Conservation (phyloP, 106 monocot species). For the Cymbidium sinense region DNA sequence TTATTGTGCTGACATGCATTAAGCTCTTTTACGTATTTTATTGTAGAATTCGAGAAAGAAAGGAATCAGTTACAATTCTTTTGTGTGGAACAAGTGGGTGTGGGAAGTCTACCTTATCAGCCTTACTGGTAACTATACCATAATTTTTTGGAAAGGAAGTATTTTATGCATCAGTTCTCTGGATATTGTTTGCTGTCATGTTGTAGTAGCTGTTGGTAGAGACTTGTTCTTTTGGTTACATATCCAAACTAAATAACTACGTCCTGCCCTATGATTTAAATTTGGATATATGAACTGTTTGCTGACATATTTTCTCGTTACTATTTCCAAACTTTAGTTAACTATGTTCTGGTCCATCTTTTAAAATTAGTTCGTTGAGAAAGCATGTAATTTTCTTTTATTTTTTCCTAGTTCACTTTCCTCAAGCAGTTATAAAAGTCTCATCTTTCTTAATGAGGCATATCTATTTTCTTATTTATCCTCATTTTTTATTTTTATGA, state of each 20-base stretch:
- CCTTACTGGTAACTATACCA: slow-evolving; percentile 64
- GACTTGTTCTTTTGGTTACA: not conserved
- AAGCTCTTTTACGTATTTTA: slow-evolving; percentile 14
- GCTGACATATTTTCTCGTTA: not conserved
- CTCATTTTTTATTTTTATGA: not conserved
- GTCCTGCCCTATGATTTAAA: not conserved
- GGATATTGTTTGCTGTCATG: not conserved
- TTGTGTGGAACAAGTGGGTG: slow-evolving; percentile 98
- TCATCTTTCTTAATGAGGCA: not conserved
- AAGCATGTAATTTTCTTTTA: not conserved
- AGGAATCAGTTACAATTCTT: slow-evolving; percentile 88
- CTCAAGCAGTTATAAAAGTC: not conserved
- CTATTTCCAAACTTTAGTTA: not conserved
- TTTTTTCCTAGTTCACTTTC: not conserved
- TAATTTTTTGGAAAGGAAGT: not conserved
- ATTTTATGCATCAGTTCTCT: slow-evolving; percentile 3
- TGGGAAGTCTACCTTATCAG: slow-evolving; percentile 94
- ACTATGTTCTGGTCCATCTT: not conserved
- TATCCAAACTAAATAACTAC: not conserved
- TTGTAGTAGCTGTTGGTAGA: not conserved
- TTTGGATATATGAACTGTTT: not conserved
- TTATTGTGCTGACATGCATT: not conserved
- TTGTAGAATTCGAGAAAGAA: slow-evolving; percentile 75
- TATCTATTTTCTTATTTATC: not conserved
- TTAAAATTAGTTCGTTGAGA: not conserved